A percentile compares a stretch with the other conserved stretches of the same genome.
Evolutionary conservation across 305 asterid genomes (phyloP).

Genomic region (Solanum hybrid): DNA sequence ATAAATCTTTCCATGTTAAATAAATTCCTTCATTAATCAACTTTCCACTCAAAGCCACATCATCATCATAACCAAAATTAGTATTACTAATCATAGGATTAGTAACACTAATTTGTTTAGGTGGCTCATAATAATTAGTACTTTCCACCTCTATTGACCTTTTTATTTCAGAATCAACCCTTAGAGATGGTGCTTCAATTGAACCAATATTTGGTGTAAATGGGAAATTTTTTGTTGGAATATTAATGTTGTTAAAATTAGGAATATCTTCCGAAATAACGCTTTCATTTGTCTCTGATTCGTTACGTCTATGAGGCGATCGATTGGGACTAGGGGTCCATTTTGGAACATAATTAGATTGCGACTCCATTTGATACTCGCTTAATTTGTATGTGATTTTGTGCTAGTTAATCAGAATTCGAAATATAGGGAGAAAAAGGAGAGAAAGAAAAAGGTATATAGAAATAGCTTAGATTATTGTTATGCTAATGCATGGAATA

Average conservation of each 20-base stretch:
- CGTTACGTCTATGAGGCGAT: not conserved
- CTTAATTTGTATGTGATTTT: not conserved
- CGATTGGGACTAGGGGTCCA: not conserved
- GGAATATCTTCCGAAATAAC: not conserved
- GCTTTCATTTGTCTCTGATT: not conserved
- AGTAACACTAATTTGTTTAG: not conserved
- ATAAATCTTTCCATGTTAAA: conserved; percentile 42
- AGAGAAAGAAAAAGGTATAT: not conserved
- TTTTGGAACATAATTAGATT: not conserved
- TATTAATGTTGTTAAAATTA: not conserved
- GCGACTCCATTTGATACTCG: not conserved
- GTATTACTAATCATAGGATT: not conserved
- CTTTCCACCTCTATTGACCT: conserved; percentile 11
- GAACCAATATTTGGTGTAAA: not conserved
- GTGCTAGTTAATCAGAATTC: not conserved
- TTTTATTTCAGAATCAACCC: not conserved
- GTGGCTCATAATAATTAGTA: not conserved
- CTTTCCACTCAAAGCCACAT: not conserved
- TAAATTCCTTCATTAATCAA: conserved; percentile 14
- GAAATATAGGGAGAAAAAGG: no score
- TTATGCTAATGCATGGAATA: not conserved
- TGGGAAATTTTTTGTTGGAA: not conserved
- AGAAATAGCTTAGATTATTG: not conserved
- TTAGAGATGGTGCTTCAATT: not conserved
- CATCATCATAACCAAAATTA: not conserved